Base-by-base conservation (phyloP, 1,139 yeast genomes). In the Yamadazyma membranifaciens region DNA sequence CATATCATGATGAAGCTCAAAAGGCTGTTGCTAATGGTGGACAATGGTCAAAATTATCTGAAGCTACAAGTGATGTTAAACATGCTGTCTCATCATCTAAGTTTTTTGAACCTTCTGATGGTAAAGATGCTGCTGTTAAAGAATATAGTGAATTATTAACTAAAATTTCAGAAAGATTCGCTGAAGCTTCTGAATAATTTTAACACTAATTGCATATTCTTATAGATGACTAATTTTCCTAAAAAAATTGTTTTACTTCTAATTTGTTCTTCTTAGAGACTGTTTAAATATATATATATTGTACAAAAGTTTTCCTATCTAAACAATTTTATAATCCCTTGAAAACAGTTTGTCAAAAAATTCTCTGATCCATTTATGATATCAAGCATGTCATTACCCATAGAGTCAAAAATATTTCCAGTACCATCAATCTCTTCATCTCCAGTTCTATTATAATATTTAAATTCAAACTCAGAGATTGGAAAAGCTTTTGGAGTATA, bases 1-100 rank as follows among this genome's bases (percentile, higher is more conserved):
- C 89, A 33, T 92, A 92, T 69, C 82, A 87, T 60, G 97, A 92
- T 53, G 98, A 92, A 72, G 98, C 99, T 28, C 98, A 91, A 72
- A 91, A 88, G 74, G 96, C 98, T 12, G 85, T 91, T 50, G 78
- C 96, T 37, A 83, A 86, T 58, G 98, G 98, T 59, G 95, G 95
- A 31, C 81, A 79, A 62, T 92, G 99, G 99, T 79, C 87, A 50
- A 91, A 88, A 73, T 78, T 92, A 52, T 62, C 95, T 37, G 98
- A 91, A 59, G 75, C 87, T 43, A 92, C 98, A 41, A 58, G 86
- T 45, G 97, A 89, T 61, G 87, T 91, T 46, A 89, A 88, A 70
- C 97, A 92, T 65, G 73, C 91, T 43, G 96, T 92, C 45, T 87
- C 98, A 9, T 85, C 96, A 29, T 83, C 96, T 57, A 92, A 92